A percentile compares a stretch with the other conserved stretches of the same genome.
These are phyloP conservation scores for Botrytis fabae DNA, from an alignment of 2,329 filamentous ascomycete species.

Conservation along the genomic window DNA sequence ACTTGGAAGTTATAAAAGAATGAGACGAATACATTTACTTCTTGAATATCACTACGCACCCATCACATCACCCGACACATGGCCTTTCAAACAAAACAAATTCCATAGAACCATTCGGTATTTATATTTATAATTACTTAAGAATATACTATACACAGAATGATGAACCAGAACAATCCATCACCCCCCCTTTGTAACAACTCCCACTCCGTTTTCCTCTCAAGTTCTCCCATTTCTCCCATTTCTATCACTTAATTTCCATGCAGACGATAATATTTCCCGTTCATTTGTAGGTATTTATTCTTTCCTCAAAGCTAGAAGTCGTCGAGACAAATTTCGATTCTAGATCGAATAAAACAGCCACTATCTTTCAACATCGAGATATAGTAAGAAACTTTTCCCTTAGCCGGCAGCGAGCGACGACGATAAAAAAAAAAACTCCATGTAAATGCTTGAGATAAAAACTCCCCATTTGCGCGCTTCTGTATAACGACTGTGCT, in stretches of 20 bases:
- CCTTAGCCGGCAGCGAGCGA: background rate
- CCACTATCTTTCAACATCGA: background rate
- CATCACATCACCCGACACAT: background rate
- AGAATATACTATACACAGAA: slow-evolving; percentile 3
- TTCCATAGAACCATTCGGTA: background rate
- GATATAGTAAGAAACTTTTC: background rate
- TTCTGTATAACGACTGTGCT: background rate
- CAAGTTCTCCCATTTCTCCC: background rate
- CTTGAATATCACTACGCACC: background rate
- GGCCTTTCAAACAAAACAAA: background rate
- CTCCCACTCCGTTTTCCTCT: background rate
- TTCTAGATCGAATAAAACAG: background rate
- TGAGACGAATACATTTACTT: background rate
- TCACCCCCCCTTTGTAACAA: background rate
- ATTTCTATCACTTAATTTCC: background rate
- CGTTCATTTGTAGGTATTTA: background rate
- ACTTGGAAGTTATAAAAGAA: background rate
- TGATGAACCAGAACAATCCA: background rate
- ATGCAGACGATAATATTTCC: background rate
- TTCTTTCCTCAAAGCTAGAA: background rate
- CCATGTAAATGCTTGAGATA: slow-evolving; percentile 15
- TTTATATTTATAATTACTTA: slow-evolving; percentile 15
- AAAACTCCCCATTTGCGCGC: slow-evolving; percentile 6
- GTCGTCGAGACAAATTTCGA: background rate
- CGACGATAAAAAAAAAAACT: slow-evolving; percentile 7